A percentile compares a stretch with the other conserved stretches of the same genome.
These are phyloP conservation scores for Sporothrix inflata DNA, from an alignment of 2,329 filamentous ascomycete species.

Conservation along the genomic window DNA sequence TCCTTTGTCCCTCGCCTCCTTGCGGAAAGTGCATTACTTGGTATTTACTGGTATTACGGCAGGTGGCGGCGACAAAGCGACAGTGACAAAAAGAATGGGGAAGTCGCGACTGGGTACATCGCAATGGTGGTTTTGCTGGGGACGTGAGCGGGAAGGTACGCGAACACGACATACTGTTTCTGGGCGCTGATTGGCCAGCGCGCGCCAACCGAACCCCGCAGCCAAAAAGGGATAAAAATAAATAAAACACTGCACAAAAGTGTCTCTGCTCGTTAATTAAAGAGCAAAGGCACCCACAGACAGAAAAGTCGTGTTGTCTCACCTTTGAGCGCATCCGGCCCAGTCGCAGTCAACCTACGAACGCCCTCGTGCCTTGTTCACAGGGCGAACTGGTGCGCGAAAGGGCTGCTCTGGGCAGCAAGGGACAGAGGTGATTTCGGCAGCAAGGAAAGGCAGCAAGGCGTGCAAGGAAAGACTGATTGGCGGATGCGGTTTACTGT, in stretches of 20 bases:
- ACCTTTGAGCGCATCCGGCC: constrained; percentile 18
- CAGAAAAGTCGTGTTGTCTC: constrained; percentile 5
- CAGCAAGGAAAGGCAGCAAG: background rate
- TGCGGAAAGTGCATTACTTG: constrained; percentile 1
- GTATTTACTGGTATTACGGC: constrained; percentile 1
- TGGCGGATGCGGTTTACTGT: background rate
- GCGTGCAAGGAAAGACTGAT: background rate
- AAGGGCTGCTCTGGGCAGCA: background rate
- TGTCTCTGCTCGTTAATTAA: constrained; percentile 5
- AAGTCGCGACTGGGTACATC: constrained; percentile 28
- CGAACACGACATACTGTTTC: constrained; percentile 6
- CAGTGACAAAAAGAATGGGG: constrained; percentile 10
- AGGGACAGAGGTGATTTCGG: constrained; percentile 8
- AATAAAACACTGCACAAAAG: constrained; percentile 22
- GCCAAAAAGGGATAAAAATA: constrained; percentile 32
- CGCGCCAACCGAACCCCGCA: constrained; percentile 24
- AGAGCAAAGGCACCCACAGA: background rate
- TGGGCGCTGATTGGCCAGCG: constrained; percentile 27
- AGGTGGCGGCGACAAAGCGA: constrained; percentile 6
- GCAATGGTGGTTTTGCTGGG: background rate
- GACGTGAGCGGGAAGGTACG: constrained; percentile 24
- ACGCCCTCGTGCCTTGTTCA: background rate
- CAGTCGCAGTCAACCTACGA: background rate
- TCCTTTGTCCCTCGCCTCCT: constrained; percentile 13
- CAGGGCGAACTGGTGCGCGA: constrained; percentile 8